Evolutionary conservation across 164 flowering plant genomes (phyloP), one percentile per base, ranked within the genome.

Genomic region (Stephania yunnanensis): DNA sequence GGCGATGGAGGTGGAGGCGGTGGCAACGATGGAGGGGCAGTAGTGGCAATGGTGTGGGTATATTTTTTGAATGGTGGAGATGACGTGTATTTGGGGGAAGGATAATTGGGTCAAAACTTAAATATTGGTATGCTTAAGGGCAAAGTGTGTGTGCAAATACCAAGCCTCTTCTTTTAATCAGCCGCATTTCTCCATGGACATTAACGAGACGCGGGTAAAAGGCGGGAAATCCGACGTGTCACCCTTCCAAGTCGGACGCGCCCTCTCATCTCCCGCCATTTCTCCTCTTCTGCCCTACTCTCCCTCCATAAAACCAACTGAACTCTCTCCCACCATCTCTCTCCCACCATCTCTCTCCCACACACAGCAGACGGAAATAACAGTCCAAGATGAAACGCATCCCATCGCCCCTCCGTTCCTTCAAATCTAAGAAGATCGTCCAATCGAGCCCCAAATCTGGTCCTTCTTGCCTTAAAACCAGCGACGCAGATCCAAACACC

Each of bases 341-440:
- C 64, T 58, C 17, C 7, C n/a, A 19, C 17, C n/a, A n/a, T 58
- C 64, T 19, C 64, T 58, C 64, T 58, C 17, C 7, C n/a, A 19
- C 17, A 58, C 64, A 15, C 64, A 13, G 64, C 64, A 58, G 19
- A 15, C 64, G 25, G 25, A 25, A 25, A 25, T 25, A 25, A 25
- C 6, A n/a, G 13, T 10, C 20, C 5, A 17, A 5, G 12, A 77
- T 73, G 79, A 61, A 74, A 42, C 73, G 71, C 31, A 42, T 80
- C 1, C 31, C 82, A 36, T 25, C 82, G 0, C 72, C 78, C 2
- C 70, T 79, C 15, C 50, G 58, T 2, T 72, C 85, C 2, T 79
- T 79, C 76, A 83, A 74, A 67, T 79, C 86, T 4, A 83, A 86
- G 81, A 87, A 82, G 65, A 73, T 63, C 15, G 13, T 76, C 19